Evolutionary conservation across 192 early-diverging fungal genomes (phyloP), one percentile per base, ranked within the genome.

Genomic region (Coemansia sp.): DNA sequence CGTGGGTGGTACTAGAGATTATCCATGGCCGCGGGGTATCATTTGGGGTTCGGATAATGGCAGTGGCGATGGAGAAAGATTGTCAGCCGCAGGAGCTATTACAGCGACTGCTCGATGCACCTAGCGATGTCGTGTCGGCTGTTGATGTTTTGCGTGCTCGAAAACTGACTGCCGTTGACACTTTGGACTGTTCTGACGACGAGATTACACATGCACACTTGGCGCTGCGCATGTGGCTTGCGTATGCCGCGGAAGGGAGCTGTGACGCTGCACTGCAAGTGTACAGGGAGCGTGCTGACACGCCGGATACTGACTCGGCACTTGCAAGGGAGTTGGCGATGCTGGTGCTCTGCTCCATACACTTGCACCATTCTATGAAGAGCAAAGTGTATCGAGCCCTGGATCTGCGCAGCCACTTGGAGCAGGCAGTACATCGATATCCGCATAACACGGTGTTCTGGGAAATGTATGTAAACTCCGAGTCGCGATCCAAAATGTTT

Each of bases 261-360:
- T 67, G 65, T 16, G 38, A 28, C 8, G 58, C 66, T 20, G 34
- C 36, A 21, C 9, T 23, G 2, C 16, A 37, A 5, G 31, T 35
- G 26, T 51, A 53, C 36, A 39, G 9, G 5, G 46, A 33, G 26
- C 18, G 45, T 26, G 38, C 42, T 26, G 64, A 31, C 21, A 40
- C 31, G 14, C 45, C 26, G 42, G 26, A 46, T 20, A 10, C 26
- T 33, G 0, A 8, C 35, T 5, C 13, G 11, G 14, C 38, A 7
- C 6, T 5, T 2, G 51, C 26, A 14, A 26, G 14, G 24, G 65
- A 63, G 18, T 55, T 62, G 18, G 33, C 42, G 14, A 33, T 39
- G 38, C 43, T 71, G n/a, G 75, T 65, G 33, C 28, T 77, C 11
- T 77, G 75, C 24, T 51, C 75, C 2, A 31, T 77, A 21, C 70